A percentile compares a stretch with the other conserved stretches of the same genome.
Conservation (phyloP, 2,329 filamentous ascomycete species). For the Ophiostoma sp. region DNA sequence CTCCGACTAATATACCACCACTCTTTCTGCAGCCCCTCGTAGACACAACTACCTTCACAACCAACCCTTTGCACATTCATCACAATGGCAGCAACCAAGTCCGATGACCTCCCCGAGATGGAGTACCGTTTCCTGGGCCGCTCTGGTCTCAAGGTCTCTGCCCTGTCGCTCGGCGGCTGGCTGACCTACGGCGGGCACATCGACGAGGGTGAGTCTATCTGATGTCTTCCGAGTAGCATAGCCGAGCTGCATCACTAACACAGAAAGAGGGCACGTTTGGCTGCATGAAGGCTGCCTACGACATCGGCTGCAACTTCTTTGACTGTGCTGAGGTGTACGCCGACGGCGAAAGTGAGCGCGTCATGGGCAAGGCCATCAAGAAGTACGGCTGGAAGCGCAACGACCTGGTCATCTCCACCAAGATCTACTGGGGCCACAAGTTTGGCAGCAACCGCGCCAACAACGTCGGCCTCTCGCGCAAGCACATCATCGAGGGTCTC, state of each 20-base stretch:
- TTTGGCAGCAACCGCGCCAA: conserved; percentile 54
- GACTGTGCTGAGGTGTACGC: conserved; percentile 56
- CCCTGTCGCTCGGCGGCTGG: conserved; percentile 48
- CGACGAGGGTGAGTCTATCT: conserved; percentile 29
- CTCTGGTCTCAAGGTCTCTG: conserved; percentile 26
- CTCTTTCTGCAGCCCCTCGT: background rate
- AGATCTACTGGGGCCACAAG: conserved; percentile 60
- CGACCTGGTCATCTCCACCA: conserved; percentile 55
- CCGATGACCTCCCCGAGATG: conserved; percentile 20
- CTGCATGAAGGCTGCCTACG: conserved; percentile 58
- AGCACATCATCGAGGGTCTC: conserved; percentile 52
- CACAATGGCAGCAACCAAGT: conserved; percentile 14
- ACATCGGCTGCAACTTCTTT: conserved; percentile 58
- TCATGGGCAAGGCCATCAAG: conserved; percentile 58
- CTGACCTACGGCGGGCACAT: conserved; percentile 39
- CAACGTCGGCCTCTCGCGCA: conserved; percentile 45
- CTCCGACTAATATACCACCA: conserved; percentile 1
- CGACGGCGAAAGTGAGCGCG: conserved; percentile 57
- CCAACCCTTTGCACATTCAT: no score
- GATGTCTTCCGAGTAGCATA: background rate
- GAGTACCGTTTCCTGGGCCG: conserved; percentile 23
- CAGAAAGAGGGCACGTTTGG: conserved; percentile 50
- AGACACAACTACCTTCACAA: background rate
- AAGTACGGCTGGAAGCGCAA: conserved; percentile 56
- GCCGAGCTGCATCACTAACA: background rate